A percentile compares a stretch with the other conserved stretches of the same genome.
Evolutionary conservation across 768 basidiomycete species (phyloP).

Genomic region (Tricholoma bakamatsutake): DNA sequence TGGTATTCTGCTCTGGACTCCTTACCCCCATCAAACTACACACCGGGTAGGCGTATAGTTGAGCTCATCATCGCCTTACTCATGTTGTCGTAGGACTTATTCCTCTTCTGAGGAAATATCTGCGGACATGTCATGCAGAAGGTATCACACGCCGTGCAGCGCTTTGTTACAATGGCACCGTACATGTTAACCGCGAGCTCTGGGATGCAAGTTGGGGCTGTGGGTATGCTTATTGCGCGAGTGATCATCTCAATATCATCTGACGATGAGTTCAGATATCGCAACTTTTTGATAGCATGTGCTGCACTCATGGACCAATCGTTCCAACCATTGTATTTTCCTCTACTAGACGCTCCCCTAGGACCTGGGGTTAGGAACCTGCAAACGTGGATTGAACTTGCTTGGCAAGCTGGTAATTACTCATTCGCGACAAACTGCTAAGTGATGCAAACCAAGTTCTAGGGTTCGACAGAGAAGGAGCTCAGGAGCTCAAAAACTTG

Average conservation of each 20-base stretch:
- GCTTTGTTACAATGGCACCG: conserved; percentile 56
- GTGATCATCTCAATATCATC: neutral
- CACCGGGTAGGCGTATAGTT: conserved; percentile 43
- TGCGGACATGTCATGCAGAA: conserved; percentile 45
- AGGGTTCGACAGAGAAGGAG: conserved; percentile 76
- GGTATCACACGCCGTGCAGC: conserved; percentile 50
- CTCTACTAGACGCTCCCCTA: conserved; percentile 48
- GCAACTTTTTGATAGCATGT: conserved; percentile 79
- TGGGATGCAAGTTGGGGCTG: conserved; percentile 75
- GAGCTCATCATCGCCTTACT: neutral
- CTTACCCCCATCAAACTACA: conserved; percentile 48
- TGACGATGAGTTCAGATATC: conserved; percentile 45
- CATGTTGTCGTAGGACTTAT: conserved; percentile 47
- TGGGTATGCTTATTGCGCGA: conserved; percentile 34
- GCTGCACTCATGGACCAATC: conserved; percentile 64
- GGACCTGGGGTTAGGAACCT: conserved; percentile 69
- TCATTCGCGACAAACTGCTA: neutral
- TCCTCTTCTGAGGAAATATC: conserved; percentile 49
- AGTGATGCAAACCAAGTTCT: neutral
- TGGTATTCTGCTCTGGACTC: conserved; percentile 50
- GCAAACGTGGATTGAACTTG: conserved; percentile 75
- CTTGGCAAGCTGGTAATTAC: conserved; percentile 62
- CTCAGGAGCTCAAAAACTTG: conserved; percentile 47
- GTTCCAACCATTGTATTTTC: conserved; percentile 54
- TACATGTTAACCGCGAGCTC: conserved; percentile 49